Evolutionary conservation across 345 rosid species (phyloP).

Genomic region (Cardamine occulta): DNA sequence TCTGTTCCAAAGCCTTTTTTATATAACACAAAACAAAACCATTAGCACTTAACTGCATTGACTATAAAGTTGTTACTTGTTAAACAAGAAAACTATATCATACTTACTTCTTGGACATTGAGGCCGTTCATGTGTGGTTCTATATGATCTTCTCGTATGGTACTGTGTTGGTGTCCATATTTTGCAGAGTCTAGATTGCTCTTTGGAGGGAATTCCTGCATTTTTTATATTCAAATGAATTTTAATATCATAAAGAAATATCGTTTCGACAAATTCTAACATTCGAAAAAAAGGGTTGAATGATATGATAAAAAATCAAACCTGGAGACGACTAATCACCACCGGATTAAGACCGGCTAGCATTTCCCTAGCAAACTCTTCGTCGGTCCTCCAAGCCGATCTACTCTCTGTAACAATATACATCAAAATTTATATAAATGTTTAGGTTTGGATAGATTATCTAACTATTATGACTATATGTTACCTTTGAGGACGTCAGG

Average conservation of each 20-base stretch:
- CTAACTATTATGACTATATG: too few relatives aligned
- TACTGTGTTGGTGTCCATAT: constrained; percentile 72
- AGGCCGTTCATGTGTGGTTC: constrained; percentile 69
- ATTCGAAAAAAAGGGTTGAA: too few relatives aligned
- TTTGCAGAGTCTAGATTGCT: constrained; percentile 62
- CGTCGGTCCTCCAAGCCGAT: constrained; percentile 76
- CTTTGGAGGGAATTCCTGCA: constrained; percentile 79
- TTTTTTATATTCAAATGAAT: neutral
- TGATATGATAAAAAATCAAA: too few relatives aligned
- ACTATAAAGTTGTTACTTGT: constrained; percentile 10
- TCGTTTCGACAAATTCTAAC: neutral
- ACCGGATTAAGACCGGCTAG: constrained; percentile 85
- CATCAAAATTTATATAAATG: neutral
- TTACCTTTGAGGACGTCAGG: constrained; percentile 92
- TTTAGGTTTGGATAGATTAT: neutral
- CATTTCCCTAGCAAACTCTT: constrained; percentile 83
- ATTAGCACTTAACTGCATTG: neutral
- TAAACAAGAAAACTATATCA: neutral
- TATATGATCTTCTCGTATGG: constrained; percentile 57
- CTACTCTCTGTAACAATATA: constrained; percentile 40
- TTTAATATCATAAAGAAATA: neutral
- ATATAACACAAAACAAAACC: constrained; percentile 14
- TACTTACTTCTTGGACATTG: constrained; percentile 55
- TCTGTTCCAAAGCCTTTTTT: constrained; percentile 59
- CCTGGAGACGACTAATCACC: constrained; percentile 55